Evolutionary conservation across 108 stramenopile species (phyloP).

Genomic region (Aurantiochytrium sp.): DNA sequence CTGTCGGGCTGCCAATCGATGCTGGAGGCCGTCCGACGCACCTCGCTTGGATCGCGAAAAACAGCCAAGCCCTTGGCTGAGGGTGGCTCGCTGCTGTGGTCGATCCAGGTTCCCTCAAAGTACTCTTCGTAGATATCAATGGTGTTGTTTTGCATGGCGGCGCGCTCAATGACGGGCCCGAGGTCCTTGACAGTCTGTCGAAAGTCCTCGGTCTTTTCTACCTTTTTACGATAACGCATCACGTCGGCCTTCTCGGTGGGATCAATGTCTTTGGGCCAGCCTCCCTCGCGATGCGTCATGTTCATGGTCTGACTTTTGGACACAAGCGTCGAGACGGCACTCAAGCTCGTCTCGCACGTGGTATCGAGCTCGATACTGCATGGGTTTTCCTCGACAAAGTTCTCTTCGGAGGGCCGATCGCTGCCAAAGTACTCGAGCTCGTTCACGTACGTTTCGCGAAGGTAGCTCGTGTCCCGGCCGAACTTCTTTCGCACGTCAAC

Average conservation of each 20-base stretch:
- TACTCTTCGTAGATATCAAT: conserved; percentile 77
- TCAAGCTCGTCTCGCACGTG: neutral
- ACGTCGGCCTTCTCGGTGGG: conserved; percentile 68
- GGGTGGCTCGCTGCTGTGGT: conserved; percentile 70
- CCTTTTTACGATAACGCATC: conserved; percentile 66
- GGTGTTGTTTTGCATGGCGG: conserved; percentile 79
- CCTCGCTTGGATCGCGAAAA: conserved; percentile 67
- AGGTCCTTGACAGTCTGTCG: conserved; percentile 65
- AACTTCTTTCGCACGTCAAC: conserved; percentile 11
- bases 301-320: conserved; percentile 17
- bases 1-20: conserved; percentile 85
- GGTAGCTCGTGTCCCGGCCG: neutral
- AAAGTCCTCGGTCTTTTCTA: conserved; percentile 65
- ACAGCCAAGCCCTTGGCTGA: conserved; percentile 78
- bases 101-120: conserved; percentile 48
- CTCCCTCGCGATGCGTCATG: conserved; percentile 55
- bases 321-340: neutral
- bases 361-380: conserved; percentile 13
- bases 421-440: conserved; percentile 22
- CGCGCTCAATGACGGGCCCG: conserved; percentile 62
- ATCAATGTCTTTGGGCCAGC: conserved; percentile 85
- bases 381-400: neutral
- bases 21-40: conserved; percentile 65
- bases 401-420: neutral
- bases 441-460: neutral